Percentiles rank a stretch among this genome's conserved stretches.
Evolutionary conservation across 176 grass and related monocot species (phyloP).

Genomic region (Areca catechu): DNA sequence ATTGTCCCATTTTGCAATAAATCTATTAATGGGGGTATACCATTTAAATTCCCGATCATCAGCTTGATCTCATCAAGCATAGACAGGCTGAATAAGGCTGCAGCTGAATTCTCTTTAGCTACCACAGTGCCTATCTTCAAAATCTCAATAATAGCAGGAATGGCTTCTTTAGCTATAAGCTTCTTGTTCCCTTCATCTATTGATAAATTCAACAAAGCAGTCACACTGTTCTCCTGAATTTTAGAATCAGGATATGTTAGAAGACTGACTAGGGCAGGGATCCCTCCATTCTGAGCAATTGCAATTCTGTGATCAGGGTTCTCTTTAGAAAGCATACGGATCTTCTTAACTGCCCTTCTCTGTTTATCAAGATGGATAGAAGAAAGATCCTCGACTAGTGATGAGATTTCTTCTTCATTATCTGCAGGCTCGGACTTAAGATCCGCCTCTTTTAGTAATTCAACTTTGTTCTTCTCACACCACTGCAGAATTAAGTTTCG

Average conservation of each 20-base stretch:
- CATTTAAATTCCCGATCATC: slow-evolving; percentile 32
- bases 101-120: slow-evolving; percentile 58
- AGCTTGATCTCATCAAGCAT: slow-evolving; percentile 58
- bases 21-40: slow-evolving; percentile 40
- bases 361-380: slow-evolving; percentile 55
- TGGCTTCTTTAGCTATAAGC: slow-evolving; percentile 39
- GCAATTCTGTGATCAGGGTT: slow-evolving; percentile 42
- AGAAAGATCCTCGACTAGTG: slow-evolving; percentile 33
- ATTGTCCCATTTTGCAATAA: slow-evolving; percentile 43
- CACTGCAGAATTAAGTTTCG: slow-evolving; percentile 61
- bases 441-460: slow-evolving; percentile 33
- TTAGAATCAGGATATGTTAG: slow-evolving; percentile 47
- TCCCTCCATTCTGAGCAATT: slow-evolving; percentile 30
- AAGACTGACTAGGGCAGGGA: slow-evolving; percentile 35
- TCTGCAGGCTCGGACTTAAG: slow-evolving; percentile 1
- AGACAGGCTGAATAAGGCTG: slow-evolving; percentile 51
- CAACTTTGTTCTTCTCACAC: slow-evolving; percentile 56
- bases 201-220: slow-evolving; percentile 49
- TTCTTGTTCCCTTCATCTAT: slow-evolving; percentile 60
- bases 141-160: slow-evolving; percentile 56
- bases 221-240: slow-evolving; percentile 50
- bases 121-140: slow-evolving; percentile 41
- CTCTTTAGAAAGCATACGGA: slow-evolving; percentile 57
- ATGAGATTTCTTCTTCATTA: slow-evolving; percentile 32
- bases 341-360: slow-evolving; percentile 52